phyloP scores from a whole-genome alignment of 805 yeast species.

The Lipomyces starkeyi region DNA sequence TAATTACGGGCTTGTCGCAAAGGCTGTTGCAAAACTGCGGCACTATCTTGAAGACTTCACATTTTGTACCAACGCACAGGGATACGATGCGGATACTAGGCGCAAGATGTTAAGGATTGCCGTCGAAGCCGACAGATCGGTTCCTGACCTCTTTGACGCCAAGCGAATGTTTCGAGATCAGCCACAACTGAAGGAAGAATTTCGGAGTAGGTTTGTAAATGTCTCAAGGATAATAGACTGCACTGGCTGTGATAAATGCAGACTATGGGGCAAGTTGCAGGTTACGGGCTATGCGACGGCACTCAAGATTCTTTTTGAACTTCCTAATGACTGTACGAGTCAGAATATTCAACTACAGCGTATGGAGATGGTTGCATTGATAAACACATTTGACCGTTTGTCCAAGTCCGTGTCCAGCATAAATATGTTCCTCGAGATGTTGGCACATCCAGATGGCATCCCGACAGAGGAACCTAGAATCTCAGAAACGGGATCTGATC shows the following conservation, averaged over 20 bases:
- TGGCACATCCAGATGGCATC: constrained; percentile 9
- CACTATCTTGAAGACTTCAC: constrained; percentile 58
- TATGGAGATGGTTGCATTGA: constrained; percentile 85
- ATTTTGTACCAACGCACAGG: constrained; percentile 50
- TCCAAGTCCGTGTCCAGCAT: constrained; percentile 83
- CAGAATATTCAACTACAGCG: constrained; percentile 66
- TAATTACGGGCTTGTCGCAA: constrained; percentile 85
- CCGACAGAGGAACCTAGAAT: neutral
- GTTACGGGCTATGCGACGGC: constrained; percentile 98
- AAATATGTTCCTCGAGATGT: constrained; percentile 57
- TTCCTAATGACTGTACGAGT: constrained; percentile 55
- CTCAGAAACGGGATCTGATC: constrained; percentile 9
- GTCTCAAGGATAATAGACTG: constrained; percentile 96
- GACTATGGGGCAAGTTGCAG: constrained; percentile 98
- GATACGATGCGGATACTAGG: constrained; percentile 55
- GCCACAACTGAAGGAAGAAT: constrained; percentile 74
- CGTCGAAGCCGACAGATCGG: constrained; percentile 43
- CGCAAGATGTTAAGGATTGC: constrained; percentile 52
- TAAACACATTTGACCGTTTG: constrained; percentile 91
- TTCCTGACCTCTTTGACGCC: constrained; percentile 52
- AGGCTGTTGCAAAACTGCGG: constrained; percentile 74
- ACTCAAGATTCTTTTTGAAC: constrained; percentile 83
- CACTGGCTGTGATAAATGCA: constrained; percentile 97
- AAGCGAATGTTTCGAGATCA: constrained; percentile 54
- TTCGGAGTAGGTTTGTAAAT: constrained; percentile 82